Base-by-base conservation (phyloP, 495 filamentous ascomycete species). In the Pyrenula aspistea region DNA sequence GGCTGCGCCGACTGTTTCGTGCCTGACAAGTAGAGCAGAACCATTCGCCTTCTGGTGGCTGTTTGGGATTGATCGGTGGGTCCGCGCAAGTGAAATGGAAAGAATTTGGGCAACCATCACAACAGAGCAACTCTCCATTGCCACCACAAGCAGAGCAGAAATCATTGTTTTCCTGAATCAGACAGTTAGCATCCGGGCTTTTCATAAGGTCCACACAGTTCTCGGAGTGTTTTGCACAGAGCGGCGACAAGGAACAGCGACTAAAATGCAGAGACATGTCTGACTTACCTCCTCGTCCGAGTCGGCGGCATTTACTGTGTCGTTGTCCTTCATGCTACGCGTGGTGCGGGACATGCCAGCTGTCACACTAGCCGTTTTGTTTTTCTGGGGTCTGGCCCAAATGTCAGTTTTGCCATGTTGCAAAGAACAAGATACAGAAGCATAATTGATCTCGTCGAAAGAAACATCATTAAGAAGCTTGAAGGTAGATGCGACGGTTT, bases 11-110 rank as follows among this genome's bases (percentile, higher is more conserved):
- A 47, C 58, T 59, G 15, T 24, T 22, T 11, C 53, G 53, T 12
- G 54, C 55, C 47, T 75, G 69, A 69, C 92, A 97, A 54, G 76
- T 76, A 60, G 85, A 84, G 70, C 93, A 98, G 61, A 79, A 91
- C 87, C 89, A 97, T 59, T 88, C 82, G 21, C 83, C 84, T 31
- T 86, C 79, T 48, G 85, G 83, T 52, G 81, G 76, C 54, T 76
- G 72, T 21, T 81, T 75, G 50, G 79, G 73, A 53, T 82, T 75
- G 60, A 91, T 70, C 2, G 89, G 86, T 55, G 92, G 91, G 63
- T 92, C 83, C 50, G 90, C 73, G 67, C 93, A 98, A 50, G 74
- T 73, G 64, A 90, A 89, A 67, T 98, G 93, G 69, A 90, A 96
- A 0, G 89, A 86, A 51, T 86, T 82, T 19, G 80, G 77, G 72